Percentiles rank a stretch among this genome's conserved stretches.
These are phyloP conservation scores for Pichia sp. DNA, from an alignment of 1,139 yeast species.

Conservation along the genomic window DNA sequence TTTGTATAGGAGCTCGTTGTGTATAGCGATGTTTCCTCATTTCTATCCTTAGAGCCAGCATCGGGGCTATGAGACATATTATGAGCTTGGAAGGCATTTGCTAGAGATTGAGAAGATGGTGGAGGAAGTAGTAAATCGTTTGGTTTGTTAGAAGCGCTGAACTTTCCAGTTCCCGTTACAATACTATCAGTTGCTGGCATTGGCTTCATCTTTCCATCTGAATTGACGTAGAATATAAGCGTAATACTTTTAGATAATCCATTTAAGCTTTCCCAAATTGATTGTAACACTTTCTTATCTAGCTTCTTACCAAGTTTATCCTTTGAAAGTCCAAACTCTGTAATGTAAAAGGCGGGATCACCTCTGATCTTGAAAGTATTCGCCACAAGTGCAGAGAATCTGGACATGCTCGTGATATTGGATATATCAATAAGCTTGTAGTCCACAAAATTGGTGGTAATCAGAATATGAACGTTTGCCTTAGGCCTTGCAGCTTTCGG, in stretches of 20 bases:
- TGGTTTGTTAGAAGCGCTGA: too few relatives aligned
- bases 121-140: too few relatives aligned
- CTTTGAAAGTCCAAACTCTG: slow-evolving; percentile 11
- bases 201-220: too few relatives aligned
- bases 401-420: slow-evolving; percentile 1
- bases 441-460: slow-evolving; percentile 14
- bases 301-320: slow-evolving; percentile 11
- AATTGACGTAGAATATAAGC: slow-evolving; percentile 5
- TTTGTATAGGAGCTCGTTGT: slow-evolving; percentile 20
- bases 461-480: slow-evolving; percentile 6
- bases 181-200: too few relatives aligned
- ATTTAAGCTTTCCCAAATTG: slow-evolving; percentile 7
- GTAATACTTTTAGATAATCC: background rate
- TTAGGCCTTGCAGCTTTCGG: slow-evolving; percentile 3
- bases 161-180: too few relatives aligned
- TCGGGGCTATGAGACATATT: too few relatives aligned
- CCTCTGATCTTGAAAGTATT: slow-evolving; percentile 3
- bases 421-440: slow-evolving; percentile 10
- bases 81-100: too few relatives aligned
- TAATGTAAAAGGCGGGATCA: slow-evolving; percentile 7
- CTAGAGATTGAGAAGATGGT: too few relatives aligned
- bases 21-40: slow-evolving; percentile 14
- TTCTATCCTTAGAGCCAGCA: slow-evolving; percentile 3
- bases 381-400: slow-evolving; percentile 1
- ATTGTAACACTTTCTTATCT: slow-evolving; percentile 5